A percentile compares a stretch with the other conserved stretches of the same genome.
Conservation (phyloP, 495 filamentous ascomycete species). For the Aspergillus biplanus region DNA sequence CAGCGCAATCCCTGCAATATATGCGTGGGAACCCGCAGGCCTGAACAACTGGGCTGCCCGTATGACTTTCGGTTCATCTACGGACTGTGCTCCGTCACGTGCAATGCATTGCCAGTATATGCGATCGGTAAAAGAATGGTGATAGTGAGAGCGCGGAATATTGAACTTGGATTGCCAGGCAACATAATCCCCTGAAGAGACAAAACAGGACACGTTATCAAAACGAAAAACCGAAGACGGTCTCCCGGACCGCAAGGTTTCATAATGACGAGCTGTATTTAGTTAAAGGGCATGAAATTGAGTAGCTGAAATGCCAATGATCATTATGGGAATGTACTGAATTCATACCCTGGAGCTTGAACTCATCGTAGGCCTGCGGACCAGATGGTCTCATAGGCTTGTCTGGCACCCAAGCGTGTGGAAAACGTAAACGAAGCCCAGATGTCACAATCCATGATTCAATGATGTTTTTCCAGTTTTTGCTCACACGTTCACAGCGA, state of each 20-base stretch:
- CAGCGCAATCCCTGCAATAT: background rate
- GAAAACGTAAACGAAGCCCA: background rate
- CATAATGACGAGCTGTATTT: background rate
- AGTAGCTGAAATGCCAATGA: background rate
- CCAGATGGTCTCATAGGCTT: background rate
- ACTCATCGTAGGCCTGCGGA: background rate
- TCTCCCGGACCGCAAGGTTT: background rate
- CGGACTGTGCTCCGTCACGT: background rate
- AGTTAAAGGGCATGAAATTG: background rate
- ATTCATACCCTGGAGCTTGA: conserved; percentile 1
- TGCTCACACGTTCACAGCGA: background rate
- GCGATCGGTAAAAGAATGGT: background rate
- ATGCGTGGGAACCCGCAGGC: background rate
- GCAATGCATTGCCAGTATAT: conserved; percentile 1
- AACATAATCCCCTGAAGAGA: background rate
- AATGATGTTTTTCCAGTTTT: background rate
- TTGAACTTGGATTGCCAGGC: background rate
- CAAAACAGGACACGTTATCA: background rate
- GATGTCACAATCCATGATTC: background rate
- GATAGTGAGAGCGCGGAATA: background rate
- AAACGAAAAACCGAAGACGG: background rate
- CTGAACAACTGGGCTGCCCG: background rate
- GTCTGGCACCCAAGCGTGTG: background rate
- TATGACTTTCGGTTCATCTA: background rate
- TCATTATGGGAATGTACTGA: background rate